Evolutionary conservation across 2,329 filamentous ascomycete genomes (phyloP).

Genomic region (Monosporascus sp.): DNA sequence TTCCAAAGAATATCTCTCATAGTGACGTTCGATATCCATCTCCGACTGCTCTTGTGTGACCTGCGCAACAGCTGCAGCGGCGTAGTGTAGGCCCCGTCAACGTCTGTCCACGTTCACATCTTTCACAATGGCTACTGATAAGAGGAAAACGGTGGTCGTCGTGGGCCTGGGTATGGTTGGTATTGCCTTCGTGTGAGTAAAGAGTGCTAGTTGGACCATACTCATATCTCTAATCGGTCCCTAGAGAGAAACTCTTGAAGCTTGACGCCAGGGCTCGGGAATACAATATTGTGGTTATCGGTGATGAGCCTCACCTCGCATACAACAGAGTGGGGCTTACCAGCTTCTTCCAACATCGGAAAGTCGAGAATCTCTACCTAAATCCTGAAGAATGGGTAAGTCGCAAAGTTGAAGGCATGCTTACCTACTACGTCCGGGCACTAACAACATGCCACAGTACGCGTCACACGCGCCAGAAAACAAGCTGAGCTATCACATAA

Average conservation of each 20-base stretch:
- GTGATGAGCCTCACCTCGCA: constrained; percentile 80
- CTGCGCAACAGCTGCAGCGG: constrained; percentile 6
- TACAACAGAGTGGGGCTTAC: constrained; percentile 90
- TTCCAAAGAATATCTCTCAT: background rate
- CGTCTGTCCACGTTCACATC: background rate
- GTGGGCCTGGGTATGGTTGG: constrained; percentile 91
- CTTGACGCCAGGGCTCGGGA: constrained; percentile 69
- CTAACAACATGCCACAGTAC: constrained; percentile 47
- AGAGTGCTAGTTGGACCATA: background rate
- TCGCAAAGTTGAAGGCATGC: background rate
- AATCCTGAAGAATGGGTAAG: constrained; percentile 78
- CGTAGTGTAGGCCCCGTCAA: constrained; percentile 3
- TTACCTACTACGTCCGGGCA: background rate
- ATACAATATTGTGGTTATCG: constrained; percentile 79
- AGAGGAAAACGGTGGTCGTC: constrained; percentile 67
- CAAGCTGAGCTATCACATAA: constrained; percentile 69
- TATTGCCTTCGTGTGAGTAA: constrained; percentile 75
- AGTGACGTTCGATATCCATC: no score
- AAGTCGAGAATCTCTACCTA: constrained; percentile 82
- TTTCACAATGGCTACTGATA: constrained; percentile 37
- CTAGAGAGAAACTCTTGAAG: constrained; percentile 82
- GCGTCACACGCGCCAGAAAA: constrained; percentile 55
- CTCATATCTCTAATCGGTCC: constrained; percentile 3
- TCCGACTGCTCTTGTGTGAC: background rate
- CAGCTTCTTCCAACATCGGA: constrained; percentile 80